Conservation (phyloP, 148 eudicot genomes). For the Hydrangea macrophylla region DNA sequence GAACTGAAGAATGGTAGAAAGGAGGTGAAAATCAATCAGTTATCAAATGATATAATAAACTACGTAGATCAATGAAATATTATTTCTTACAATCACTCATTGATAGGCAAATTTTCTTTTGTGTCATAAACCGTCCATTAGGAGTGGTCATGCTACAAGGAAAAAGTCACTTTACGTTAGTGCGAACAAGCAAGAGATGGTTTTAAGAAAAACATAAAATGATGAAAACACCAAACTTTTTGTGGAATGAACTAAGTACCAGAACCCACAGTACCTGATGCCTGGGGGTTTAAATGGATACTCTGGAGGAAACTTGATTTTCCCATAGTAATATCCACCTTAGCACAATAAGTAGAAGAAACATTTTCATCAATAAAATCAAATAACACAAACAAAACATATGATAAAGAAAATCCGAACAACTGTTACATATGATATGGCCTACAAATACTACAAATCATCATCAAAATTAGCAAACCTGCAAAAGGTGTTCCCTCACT, state of each 20-base stretch:
- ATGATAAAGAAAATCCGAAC: neutral
- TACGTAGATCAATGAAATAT: too few relatives aligned
- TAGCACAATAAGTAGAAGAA: neutral
- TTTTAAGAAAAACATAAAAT: neutral
- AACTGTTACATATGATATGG: neutral
- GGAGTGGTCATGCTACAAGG: constrained; percentile 83
- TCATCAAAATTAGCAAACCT: constrained; percentile 91
- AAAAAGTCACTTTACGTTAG: neutral
- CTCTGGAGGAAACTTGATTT: too few relatives aligned
- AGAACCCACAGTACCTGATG: constrained; percentile 45
- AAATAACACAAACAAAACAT: neutral
- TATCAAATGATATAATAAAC: too few relatives aligned
- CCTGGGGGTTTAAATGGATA: constrained; percentile 93
- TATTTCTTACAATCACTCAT: constrained; percentile 94
- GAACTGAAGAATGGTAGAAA: too few relatives aligned
- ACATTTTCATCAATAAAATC: constrained; percentile 4
- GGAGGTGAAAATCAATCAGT: too few relatives aligned
- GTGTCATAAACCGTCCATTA: constrained; percentile 80
- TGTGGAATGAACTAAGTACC: neutral
- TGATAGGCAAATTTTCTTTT: constrained; percentile 77
- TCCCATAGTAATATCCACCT: constrained; percentile 91
- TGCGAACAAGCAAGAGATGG: neutral
- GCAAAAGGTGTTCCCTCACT: too few relatives aligned
- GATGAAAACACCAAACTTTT: neutral
- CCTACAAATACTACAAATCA: constrained; percentile 19